Evolutionary conservation across 805 yeast genomes (phyloP), one percentile per base, ranked within the genome.

Genomic region (Metschnikowia cerradonensis): DNA sequence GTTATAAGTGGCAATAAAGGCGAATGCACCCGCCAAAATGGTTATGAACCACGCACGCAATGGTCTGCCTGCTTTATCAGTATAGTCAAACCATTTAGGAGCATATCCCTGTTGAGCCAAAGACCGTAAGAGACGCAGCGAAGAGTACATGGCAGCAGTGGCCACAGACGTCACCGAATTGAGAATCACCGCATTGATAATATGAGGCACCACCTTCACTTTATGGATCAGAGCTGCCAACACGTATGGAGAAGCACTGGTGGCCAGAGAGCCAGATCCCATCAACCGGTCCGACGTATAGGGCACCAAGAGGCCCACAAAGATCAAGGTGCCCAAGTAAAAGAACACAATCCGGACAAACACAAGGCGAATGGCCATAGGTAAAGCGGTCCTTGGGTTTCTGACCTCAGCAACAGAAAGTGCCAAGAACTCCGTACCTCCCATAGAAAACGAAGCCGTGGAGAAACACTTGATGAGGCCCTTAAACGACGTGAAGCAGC

Each of bases 271-370:
- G 34, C 68, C 59, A 4, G 68, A 52, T 15, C 76, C 75, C 71
- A 72, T 61, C 44, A 72, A 68, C 41, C 60, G 51, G 33, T 55
- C 64, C 20, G 71, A 65, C 53, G 53, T 61, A 46, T 64, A 55
- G 6, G 77, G 77, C 34, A 72, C 77, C 51, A 72, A 64, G 50
- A 72, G 66, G 4, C 76, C 76, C 40, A 66, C 69, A 32, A 72
- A 63, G 14, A 65, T 51, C 56, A 72, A 67, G 11, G 74, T 61
- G 42, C 76, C 76, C 61, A 72, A 61, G 59, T 71, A 72, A 54
- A 72, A 66, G 53, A 72, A 54, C 19, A 70, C 48, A 40, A 72
- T 56, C 58, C 75, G 67, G 63, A 70, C 66, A 57, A 71, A 67
- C 44, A 72, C 67, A 57, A 72, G 71, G 51, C 71, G 67, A 61